Conservation (phyloP, 2,329 filamentous ascomycete genomes). For the Cladophialophora yegresii region DNA sequence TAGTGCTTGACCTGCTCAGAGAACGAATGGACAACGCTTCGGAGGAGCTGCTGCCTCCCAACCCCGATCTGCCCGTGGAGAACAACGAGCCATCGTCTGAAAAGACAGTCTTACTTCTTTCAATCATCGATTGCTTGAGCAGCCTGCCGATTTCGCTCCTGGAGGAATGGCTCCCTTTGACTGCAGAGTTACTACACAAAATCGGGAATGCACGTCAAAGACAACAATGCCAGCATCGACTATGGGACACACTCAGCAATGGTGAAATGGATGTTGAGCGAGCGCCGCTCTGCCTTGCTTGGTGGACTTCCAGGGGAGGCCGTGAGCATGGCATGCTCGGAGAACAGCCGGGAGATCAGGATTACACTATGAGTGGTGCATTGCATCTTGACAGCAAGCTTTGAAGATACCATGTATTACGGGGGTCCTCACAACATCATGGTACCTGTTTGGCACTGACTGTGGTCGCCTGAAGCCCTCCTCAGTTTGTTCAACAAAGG, state of each 20-base stretch:
- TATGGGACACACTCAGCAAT: conserved; percentile 76
- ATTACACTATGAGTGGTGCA: conserved; percentile 59
- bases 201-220: conserved; percentile 65
- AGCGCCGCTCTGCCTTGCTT: conserved; percentile 74
- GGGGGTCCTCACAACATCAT: background rate
- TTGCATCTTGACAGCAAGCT: conserved; percentile 54
- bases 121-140: conserved; percentile 76
- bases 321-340: conserved; percentile 59
- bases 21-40: conserved; percentile 63
- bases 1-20: conserved; percentile 74
- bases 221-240: conserved; percentile 66
- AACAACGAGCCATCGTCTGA: conserved; percentile 61
- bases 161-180: conserved; percentile 76
- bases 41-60: conserved; percentile 51
- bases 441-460: conserved; percentile 3
- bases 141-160: conserved; percentile 69
- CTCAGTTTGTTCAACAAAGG: background rate
- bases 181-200: conserved; percentile 66
- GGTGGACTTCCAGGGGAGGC: conserved; percentile 75
- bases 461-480: background rate
- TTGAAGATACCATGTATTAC: conserved; percentile 39
- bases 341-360: conserved; percentile 39
- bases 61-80: conserved; percentile 40
- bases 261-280: conserved; percentile 89
- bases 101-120: conserved; percentile 73